Base-by-base conservation (phyloP, 2,329 filamentous ascomycete genomes). In the Thelonectria blattea region DNA sequence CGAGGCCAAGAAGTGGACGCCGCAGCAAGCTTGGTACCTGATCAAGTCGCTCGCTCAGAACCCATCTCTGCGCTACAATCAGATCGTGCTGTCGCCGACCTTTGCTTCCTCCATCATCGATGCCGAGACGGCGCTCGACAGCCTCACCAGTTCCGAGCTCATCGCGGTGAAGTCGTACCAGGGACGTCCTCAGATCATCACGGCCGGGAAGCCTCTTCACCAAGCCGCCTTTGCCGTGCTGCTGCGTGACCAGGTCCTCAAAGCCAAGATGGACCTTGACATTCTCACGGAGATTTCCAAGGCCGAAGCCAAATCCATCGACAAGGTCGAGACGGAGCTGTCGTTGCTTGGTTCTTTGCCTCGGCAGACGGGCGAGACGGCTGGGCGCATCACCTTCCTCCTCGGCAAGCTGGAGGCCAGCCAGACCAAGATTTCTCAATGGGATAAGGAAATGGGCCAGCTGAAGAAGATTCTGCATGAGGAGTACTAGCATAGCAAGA, bases 21-120 rank as follows among this genome's bases (percentile, higher is more conserved):
- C 87, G 5, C 89, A 95, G 71, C 95, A 98, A 79, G 94, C 92
- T 0, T 98, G 95, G 95, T 85, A 90, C 61, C 79, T 99, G 2
- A 89, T 98, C 75, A 93, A 91, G 72, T 81, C 85, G 30, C 86
- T 99, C 14, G 89, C 91, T 0, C 75, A 84, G n/a, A 79, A 86
- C 11, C 86, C 89, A 6, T 82, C 76, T 4, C 81, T 98, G 0
- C 85, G 91, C 2, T 98, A 97, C 81, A 94, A 96, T 75, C 91
- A 96, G 71, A 82, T 97, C 2, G 79, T 97, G 0, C 84, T 97
- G 2, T 86, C 88, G 4, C 87, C 91, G 56, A 84, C 91, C 0
- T 96, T 96, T 20, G 80, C 81, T 0, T 86, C 85, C 0, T 74
- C 76, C 0, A 83, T 81, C 0, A 73, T 83, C 2, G 85, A 87